Evolutionary conservation across 2,329 filamentous ascomycete species (phyloP).

Genomic region (Nakataea oryzae): DNA sequence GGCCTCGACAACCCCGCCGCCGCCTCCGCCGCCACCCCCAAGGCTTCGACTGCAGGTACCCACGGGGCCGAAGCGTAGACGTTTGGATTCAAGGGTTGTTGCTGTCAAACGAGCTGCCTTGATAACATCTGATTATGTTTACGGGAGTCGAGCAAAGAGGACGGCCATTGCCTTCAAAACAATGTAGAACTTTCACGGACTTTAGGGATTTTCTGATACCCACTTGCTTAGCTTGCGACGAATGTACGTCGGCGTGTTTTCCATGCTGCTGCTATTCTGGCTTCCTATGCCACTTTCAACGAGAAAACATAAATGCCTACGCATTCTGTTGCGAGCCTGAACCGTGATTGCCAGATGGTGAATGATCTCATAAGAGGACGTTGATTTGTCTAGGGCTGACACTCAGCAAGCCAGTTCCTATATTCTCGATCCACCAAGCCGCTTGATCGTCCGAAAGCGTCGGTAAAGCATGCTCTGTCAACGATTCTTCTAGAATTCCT

Average conservation of each 20-base stretch:
- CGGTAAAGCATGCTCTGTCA: not conserved
- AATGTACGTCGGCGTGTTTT: not conserved
- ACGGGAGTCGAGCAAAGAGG: not conserved
- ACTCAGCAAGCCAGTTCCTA: not conserved
- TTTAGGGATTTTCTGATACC: constrained; percentile 3
- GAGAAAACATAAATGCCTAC: not conserved
- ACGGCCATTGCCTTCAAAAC: not conserved
- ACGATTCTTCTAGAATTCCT: not conserved
- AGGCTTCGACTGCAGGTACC: not conserved
- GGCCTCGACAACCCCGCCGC: constrained; percentile 46
- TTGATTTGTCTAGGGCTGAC: no score
- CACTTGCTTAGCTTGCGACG: not conserved
- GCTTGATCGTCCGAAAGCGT: not conserved
- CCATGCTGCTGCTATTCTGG: not conserved
- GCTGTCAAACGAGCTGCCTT: not conserved
- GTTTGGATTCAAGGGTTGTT: not conserved
- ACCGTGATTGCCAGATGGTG: no score
- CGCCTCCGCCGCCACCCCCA: constrained; percentile 3
- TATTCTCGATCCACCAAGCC: not conserved
- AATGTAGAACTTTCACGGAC: not conserved
- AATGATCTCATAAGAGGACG: no score
- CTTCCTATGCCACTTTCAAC: not conserved
- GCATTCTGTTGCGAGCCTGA: no score
- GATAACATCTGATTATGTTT: not conserved
- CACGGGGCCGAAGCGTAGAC: not conserved